Conservation (phyloP, 31 red algal genomes). For the Bonnemaisonia californica region DNA sequence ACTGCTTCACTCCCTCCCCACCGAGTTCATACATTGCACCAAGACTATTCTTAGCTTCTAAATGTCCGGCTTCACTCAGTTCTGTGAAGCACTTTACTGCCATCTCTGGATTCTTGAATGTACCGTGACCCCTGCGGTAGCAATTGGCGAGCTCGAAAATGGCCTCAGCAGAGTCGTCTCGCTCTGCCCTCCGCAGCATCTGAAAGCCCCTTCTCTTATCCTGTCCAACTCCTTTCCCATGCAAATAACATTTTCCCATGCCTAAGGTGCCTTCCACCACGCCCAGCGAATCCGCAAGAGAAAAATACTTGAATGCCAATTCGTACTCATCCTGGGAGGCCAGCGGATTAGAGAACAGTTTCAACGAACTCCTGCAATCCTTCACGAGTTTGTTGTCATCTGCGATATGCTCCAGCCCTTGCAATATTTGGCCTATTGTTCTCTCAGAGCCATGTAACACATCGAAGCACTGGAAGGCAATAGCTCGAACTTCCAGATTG, state of each 20-base stretch:
- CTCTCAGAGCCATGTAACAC: not conserved
- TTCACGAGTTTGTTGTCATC: not conserved
- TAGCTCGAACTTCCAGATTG: not conserved
- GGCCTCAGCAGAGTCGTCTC: not conserved
- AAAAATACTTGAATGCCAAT: not conserved
- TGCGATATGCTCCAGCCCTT: not conserved
- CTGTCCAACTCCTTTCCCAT: not conserved
- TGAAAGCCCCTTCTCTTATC: not conserved
- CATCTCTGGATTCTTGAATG: not conserved
- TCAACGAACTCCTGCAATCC: not conserved
- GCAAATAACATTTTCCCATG: not conserved
- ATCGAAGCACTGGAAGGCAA: not conserved
- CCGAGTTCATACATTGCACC: conserved; percentile 5
- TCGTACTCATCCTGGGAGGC: not conserved
- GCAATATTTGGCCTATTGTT: not conserved
- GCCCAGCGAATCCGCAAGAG: not conserved
- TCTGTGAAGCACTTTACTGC: not conserved
- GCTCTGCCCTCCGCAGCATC: not conserved
- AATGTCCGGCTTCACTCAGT: not conserved
- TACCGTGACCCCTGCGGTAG: not conserved
- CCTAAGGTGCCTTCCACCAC: not conserved
- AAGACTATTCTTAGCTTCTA: not conserved
- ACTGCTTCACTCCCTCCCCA: not conserved
- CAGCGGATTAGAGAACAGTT: not conserved
- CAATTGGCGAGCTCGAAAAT: not conserved